phyloP scores from a whole-genome alignment of 495 filamentous ascomycete species.

The Rostrohypoxylon terebratum region DNA sequence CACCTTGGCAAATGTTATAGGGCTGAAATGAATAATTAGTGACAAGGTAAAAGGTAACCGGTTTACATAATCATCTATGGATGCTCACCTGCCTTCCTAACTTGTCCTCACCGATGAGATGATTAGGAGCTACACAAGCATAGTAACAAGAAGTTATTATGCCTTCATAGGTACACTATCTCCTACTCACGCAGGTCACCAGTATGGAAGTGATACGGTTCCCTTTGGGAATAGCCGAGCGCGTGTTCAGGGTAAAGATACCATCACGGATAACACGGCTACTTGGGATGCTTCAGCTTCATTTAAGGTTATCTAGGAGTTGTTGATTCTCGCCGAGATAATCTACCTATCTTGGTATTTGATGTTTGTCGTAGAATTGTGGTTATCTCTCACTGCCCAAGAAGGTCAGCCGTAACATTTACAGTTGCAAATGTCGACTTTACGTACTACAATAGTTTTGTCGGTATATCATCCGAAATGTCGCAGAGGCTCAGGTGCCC shows the following conservation, averaged over 20 bases:
- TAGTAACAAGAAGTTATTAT: neutral
- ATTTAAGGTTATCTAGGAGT: neutral
- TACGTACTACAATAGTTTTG: neutral
- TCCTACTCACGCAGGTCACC: no score
- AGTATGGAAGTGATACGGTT: neutral
- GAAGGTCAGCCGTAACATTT: neutral
- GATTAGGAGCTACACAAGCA: neutral
- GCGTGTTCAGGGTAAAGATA: neutral
- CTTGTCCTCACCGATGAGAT: neutral
- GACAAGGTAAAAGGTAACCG: neutral
- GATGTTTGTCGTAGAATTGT: neutral
- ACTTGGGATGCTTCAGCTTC: neutral
- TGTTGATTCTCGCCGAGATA: neutral
- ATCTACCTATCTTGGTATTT: neutral
- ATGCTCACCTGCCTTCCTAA: neutral
- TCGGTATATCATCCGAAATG: neutral
- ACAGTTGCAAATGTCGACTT: neutral
- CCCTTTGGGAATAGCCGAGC: neutral
- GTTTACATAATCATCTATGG: neutral
- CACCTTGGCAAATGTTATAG: neutral
- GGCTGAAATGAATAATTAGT: neutral
- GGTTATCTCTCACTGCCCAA: neutral
- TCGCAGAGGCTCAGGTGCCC: neutral
- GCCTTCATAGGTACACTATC: neutral
- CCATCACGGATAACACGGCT: neutral